Evolutionary conservation across 2,329 filamentous ascomycete species (phyloP), one percentile per base, ranked within the genome.

Genomic region (Claviceps africana): DNA sequence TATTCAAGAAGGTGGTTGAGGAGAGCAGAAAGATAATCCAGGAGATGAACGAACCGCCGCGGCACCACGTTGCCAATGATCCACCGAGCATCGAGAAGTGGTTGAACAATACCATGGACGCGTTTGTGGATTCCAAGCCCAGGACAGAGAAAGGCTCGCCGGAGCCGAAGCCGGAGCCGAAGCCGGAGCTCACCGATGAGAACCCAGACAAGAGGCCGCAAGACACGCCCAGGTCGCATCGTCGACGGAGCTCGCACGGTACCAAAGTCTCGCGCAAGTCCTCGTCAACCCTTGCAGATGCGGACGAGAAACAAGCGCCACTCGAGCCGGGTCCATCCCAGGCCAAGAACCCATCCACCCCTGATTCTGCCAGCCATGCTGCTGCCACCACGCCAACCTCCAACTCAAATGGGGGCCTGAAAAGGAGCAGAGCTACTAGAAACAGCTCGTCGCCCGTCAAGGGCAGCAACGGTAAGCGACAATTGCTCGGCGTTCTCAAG

Each of bases 1-100:
- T 82, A 8, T 67, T 84, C 55, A 83, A 81, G 59, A 82, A 80
- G 61, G 80, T 83, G 7, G 73, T 83, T 54, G 77, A 72, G 45
- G 80, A 80, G 54, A 78, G 79, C 48, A 82, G 78, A 65, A 83
- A 82, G 64, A 82, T 83, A 13, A 75, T 83, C 39, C 75, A 80
- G 15, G 79, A 83, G 52, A 74, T 73, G 52, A 74, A 73, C 44
- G 80, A 83, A 49, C 72, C 77, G 3, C 74, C 74, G 1, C 73
- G 73, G 47, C 71, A 73, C 8, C 66, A 70, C 2, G 65, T 67
- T 2, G 58, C 62, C 11, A 82, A 83, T 54, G 75, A 79, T 44
- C 80, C 81, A 5, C 77, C 75, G 1, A 83, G 74, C 58, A 84
- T 84, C 51, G 81, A 84, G 61, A 81, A 75, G 22, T 84, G 81